Percentiles rank a stretch among this genome's conserved stretches.
Evolutionary conservation across 148 eudicot species (phyloP).

Genomic region (Polygonum maritimum): DNA sequence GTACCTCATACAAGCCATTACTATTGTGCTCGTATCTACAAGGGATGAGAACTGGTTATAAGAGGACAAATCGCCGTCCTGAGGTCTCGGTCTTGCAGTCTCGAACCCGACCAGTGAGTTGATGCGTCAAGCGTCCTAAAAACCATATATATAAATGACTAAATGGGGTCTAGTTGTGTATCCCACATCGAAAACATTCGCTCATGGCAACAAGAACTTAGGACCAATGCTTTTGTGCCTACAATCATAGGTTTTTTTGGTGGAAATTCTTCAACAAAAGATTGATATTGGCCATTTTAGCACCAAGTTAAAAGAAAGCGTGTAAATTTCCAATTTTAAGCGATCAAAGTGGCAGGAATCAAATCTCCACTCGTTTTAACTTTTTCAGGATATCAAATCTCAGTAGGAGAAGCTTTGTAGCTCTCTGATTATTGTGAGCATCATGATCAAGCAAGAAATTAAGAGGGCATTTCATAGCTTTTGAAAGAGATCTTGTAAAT

Average conservation of each 20-base stretch:
- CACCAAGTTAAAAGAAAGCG: background rate
- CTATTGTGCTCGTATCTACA: too few relatives aligned
- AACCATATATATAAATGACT: too few relatives aligned
- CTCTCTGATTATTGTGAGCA: background rate
- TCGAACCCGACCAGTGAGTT: too few relatives aligned
- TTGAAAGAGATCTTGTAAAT: background rate
- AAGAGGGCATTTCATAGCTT: background rate
- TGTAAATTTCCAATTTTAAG: constrained; percentile 1
- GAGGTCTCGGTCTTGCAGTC: too few relatives aligned
- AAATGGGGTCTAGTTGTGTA: background rate
- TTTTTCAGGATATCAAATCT: background rate
- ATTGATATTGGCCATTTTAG: background rate
- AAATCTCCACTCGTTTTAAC: background rate
- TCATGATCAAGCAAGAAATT: background rate
- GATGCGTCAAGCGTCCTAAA: too few relatives aligned
- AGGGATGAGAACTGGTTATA: too few relatives aligned
- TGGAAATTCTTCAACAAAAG: background rate
- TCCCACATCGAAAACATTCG: background rate
- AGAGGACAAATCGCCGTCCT: too few relatives aligned
- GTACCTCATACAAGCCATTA: too few relatives aligned
- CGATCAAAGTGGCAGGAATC: constrained; percentile 10
- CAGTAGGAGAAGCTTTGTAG: background rate
- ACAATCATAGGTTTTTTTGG: background rate
- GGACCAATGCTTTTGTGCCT: constrained; percentile 5
- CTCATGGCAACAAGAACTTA: constrained; percentile 1